Percentiles rank a stretch among this genome's conserved stretches.
These are phyloP conservation scores for Naganishia sp. DNA, from an alignment of 1,284 basidiomycete genomes.

Conservation along the genomic window DNA sequence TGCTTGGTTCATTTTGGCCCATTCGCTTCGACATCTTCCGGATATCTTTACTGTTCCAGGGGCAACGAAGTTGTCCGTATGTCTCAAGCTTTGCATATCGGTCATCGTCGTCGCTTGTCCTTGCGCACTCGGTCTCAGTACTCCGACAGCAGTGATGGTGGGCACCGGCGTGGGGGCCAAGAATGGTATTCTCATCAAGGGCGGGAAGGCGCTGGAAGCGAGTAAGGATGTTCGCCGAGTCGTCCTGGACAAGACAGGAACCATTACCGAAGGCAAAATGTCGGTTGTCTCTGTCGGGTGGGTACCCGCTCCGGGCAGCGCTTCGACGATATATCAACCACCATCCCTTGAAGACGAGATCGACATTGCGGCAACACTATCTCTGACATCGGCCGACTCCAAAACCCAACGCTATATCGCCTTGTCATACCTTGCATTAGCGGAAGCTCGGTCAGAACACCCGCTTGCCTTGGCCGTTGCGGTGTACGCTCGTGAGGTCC, in stretches of 20 bases:
- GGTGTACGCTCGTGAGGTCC: constrained; percentile 69
- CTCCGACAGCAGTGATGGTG: constrained; percentile 99
- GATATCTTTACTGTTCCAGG: constrained; percentile 80
- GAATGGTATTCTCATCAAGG: constrained; percentile 98
- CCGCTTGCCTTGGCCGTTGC: constrained; percentile 92
- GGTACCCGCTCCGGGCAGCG: constrained; percentile 58
- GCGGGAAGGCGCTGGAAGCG: constrained; percentile 89
- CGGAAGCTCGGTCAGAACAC: constrained; percentile 91
- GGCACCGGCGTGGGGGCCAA: constrained; percentile 95
- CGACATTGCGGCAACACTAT: constrained; percentile 46
- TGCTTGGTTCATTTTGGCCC: constrained; percentile 78
- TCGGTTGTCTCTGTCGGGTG: constrained; percentile 73
- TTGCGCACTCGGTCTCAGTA: constrained; percentile 92
- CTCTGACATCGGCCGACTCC: constrained; percentile 47
- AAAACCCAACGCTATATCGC: constrained; percentile 61
- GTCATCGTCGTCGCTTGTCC: constrained; percentile 98
- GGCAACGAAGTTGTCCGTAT: constrained; percentile 82
- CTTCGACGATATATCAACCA: constrained; percentile 6
- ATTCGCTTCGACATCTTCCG: constrained; percentile 66
- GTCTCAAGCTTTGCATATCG: constrained; percentile 95
- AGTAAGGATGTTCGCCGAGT: constrained; percentile 78
- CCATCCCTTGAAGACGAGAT: constrained; percentile 33
- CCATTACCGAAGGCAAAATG: constrained; percentile 85
- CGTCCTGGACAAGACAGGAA: constrained; percentile 96
- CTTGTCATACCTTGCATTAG: constrained; percentile 78